phyloP scores from a whole-genome alignment of 768 basidiomycete genomes.

The Amanita polypyramis region DNA sequence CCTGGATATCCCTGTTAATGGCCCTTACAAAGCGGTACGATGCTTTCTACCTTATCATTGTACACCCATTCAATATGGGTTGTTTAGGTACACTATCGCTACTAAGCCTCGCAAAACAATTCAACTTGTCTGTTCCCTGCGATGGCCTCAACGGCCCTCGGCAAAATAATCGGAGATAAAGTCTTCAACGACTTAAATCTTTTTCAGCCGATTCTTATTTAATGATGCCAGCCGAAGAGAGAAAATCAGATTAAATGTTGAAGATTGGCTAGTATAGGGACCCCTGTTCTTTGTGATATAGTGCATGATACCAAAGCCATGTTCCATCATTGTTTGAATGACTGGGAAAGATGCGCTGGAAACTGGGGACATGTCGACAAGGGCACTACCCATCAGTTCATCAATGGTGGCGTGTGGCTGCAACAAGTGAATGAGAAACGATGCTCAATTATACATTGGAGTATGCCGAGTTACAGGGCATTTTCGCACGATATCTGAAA shows the following conservation, averaged over 20 bases:
- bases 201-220: slow-evolving; percentile 34
- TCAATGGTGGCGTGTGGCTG: slow-evolving; percentile 29
- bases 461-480: too few relatives aligned
- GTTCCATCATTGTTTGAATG: slow-evolving; percentile 22
- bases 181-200: slow-evolving; percentile 57
- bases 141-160: slow-evolving; percentile 79
- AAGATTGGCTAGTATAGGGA: background rate
- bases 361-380: slow-evolving; percentile 47
- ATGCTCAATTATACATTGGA: too few relatives aligned
- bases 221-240: slow-evolving; percentile 23
- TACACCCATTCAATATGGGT: slow-evolving; percentile 9
- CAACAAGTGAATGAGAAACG: too few relatives aligned
- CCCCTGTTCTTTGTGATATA: slow-evolving; percentile 14
- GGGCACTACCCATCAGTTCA: too few relatives aligned
- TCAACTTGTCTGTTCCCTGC: slow-evolving; percentile 21
- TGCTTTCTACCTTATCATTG: slow-evolving; percentile 2
- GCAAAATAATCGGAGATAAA: slow-evolving; percentile 44
- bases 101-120: slow-evolving; percentile 1
- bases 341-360: slow-evolving; percentile 48
- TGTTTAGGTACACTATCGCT: slow-evolving; percentile 1
- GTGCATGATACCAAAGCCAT: slow-evolving; percentile 16
- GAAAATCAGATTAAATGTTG: background rate
- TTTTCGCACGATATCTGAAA: too few relatives aligned
- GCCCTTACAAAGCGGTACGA: slow-evolving; percentile 49
- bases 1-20: slow-evolving; percentile 80